A percentile compares a stretch with the other conserved stretches of the same genome.
Conservation (phyloP, 2,329 filamentous ascomycete genomes). For the Pseudogymnoascus pannorum region DNA sequence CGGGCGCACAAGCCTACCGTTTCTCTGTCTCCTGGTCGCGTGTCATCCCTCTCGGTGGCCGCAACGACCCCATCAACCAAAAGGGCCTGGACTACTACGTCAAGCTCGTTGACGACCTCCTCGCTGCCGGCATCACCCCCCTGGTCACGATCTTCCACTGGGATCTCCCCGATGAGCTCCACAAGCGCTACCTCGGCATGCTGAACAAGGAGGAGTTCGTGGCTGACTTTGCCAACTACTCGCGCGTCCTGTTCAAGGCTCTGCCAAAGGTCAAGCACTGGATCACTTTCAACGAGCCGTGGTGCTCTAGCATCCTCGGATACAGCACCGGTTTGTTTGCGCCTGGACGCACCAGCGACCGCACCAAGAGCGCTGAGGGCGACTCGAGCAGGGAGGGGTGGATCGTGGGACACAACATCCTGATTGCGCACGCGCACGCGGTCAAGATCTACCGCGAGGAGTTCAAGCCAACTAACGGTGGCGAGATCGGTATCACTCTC, state of each 20-base stretch:
- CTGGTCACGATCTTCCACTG: conserved; percentile 83
- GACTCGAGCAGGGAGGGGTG: conserved; percentile 73
- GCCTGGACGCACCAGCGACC: conserved; percentile 73
- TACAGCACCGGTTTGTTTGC: conserved; percentile 74
- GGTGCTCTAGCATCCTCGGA: conserved; percentile 74
- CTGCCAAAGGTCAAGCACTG: conserved; percentile 75
- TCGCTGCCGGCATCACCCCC: conserved; percentile 68
- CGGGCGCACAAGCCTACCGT: conserved; percentile 69
- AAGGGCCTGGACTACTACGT: conserved; percentile 71
- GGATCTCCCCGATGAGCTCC: conserved; percentile 73
- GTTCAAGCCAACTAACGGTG: conserved; percentile 64
- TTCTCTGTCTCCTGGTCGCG: conserved; percentile 83
- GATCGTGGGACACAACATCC: conserved; percentile 72
- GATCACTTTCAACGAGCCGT: conserved; percentile 89
- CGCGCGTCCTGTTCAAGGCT: conserved; percentile 65
- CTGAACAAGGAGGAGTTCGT: conserved; percentile 77
- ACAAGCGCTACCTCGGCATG: conserved; percentile 74
- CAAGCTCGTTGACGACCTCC: conserved; percentile 69
- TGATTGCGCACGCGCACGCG: conserved; percentile 71
- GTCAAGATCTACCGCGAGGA: conserved; percentile 79
- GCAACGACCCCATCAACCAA: conserved; percentile 73
- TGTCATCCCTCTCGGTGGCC: conserved; percentile 78
- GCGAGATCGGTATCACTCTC: conserved; percentile 79
- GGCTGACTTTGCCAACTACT: conserved; percentile 72
- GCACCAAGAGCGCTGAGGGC: conserved; percentile 60